phyloP scores from a whole-genome alignment of 2,329 filamentous ascomycete genomes.

The Alternaria longipes region DNA sequence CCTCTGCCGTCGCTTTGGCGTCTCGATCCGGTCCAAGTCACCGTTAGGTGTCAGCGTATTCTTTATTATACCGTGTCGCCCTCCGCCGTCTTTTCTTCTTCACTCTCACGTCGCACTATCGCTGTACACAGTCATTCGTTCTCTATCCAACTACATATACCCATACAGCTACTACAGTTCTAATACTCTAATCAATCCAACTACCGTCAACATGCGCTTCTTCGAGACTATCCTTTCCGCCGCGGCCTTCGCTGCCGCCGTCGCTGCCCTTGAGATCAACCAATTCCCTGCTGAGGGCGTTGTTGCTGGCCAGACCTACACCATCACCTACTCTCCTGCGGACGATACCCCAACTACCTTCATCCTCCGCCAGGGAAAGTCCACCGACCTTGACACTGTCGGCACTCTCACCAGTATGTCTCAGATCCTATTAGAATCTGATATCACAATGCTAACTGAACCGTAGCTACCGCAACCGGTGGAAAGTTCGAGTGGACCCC shows the following conservation, averaged over 20 bases:
- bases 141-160: constrained; percentile 26
- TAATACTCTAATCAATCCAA: constrained; percentile 29
- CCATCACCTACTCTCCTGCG: constrained; percentile 60
- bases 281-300: constrained; percentile 58
- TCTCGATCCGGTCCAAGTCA: constrained; percentile 20
- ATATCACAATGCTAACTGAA: constrained; percentile 21
- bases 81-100: constrained; percentile 25
- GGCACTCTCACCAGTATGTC: constrained; percentile 59
- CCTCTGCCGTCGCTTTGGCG: constrained; percentile 45
- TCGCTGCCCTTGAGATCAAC: constrained; percentile 61
- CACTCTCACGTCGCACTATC: constrained; percentile 30
- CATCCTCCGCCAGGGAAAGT: constrained; percentile 63
- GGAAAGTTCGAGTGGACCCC: constrained; percentile 64
- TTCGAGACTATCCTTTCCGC: constrained; percentile 58
- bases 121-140: constrained; percentile 43
- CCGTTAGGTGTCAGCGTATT: constrained; percentile 25
- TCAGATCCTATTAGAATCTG: background rate
- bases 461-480: constrained; percentile 53
- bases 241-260: constrained; percentile 50
- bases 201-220: constrained; percentile 60
- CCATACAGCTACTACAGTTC: constrained; percentile 22
- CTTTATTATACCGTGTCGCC: constrained; percentile 25
- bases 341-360: constrained; percentile 61
- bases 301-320: constrained; percentile 59
- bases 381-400: constrained; percentile 61